Conservation (phyloP, 257 asterid species). For the Euphrasia confusa region DNA sequence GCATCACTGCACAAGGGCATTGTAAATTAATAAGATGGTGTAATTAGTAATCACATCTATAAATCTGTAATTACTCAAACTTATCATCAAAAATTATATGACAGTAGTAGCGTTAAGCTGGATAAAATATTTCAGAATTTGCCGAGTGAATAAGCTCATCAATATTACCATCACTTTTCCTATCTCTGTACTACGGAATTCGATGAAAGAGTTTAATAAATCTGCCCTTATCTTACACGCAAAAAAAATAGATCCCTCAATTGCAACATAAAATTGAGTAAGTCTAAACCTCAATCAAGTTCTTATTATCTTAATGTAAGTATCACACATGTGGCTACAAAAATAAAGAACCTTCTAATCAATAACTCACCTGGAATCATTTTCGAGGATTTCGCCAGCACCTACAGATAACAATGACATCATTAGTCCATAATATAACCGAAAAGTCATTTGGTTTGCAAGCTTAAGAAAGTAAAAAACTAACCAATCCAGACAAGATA, state of each 20-base stretch:
- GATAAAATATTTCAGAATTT: background rate
- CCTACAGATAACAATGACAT: slow-evolving; percentile 43
- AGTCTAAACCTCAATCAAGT: background rate
- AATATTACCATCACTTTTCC: slow-evolving; percentile 7
- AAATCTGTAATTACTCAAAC: background rate
- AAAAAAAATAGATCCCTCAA: slow-evolving; percentile 14
- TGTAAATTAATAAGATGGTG: background rate
- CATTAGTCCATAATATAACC: slow-evolving; percentile 24
- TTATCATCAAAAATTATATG: background rate
- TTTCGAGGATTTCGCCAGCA: slow-evolving; percentile 86
- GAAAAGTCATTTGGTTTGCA: background rate
- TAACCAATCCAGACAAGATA: background rate
- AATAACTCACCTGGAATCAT: slow-evolving; percentile 82
- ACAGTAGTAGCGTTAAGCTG: too few relatives aligned
- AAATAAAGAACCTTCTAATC: background rate
- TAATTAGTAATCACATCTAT: too few relatives aligned
- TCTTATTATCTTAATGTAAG: background rate
- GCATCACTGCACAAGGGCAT: slow-evolving; percentile 72
- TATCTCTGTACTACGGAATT: background rate
- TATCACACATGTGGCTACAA: background rate
- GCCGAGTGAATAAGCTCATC: background rate
- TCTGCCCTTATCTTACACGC: background rate
- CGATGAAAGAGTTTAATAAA: too few relatives aligned
- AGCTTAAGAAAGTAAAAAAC: too few relatives aligned
- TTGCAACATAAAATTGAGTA: background rate